Evolutionary conservation across 2,329 filamentous ascomycete species (phyloP).

Genomic region (Calonectria multiphialidica): DNA sequence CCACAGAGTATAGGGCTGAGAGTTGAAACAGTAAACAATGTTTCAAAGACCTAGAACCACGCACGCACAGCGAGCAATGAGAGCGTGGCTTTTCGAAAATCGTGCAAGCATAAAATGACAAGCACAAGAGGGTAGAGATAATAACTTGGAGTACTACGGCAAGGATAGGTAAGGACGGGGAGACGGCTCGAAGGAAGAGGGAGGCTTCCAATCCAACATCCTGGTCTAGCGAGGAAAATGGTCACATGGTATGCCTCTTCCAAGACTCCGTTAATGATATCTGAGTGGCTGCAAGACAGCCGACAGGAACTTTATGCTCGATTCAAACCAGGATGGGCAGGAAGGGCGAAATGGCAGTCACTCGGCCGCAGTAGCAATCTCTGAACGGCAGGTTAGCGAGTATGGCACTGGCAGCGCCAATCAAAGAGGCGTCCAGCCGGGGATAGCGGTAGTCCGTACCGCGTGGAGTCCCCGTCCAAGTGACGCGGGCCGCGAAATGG

Average conservation of each 20-base stretch:
- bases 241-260: background rate
- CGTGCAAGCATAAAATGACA: background rate
- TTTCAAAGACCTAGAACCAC: background rate
- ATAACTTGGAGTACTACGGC: background rate
- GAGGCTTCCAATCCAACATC: constrained; percentile 16
- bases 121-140: background rate
- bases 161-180: background rate
- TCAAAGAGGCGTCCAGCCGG: constrained; percentile 32
- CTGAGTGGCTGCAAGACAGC: constrained; percentile 4
- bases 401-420: constrained; percentile 40
- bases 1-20: constrained; percentile 34
- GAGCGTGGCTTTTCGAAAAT: background rate
- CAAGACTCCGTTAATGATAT: background rate
- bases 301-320: constrained; percentile 8
- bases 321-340: constrained; percentile 21
- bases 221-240: background rate
- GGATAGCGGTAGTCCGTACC: constrained; percentile 36
- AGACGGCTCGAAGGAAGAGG: constrained; percentile 3
- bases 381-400: constrained; percentile 30
- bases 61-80: background rate
- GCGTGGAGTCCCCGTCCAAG: constrained; percentile 26
- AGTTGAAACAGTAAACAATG: background rate
- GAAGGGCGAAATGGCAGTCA: constrained; percentile 30
- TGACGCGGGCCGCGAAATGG: constrained; percentile 27
- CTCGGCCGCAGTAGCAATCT: constrained; percentile 36